Conservation (phyloP, 2,329 filamentous ascomycete species). For the Zarea fungicola region DNA sequence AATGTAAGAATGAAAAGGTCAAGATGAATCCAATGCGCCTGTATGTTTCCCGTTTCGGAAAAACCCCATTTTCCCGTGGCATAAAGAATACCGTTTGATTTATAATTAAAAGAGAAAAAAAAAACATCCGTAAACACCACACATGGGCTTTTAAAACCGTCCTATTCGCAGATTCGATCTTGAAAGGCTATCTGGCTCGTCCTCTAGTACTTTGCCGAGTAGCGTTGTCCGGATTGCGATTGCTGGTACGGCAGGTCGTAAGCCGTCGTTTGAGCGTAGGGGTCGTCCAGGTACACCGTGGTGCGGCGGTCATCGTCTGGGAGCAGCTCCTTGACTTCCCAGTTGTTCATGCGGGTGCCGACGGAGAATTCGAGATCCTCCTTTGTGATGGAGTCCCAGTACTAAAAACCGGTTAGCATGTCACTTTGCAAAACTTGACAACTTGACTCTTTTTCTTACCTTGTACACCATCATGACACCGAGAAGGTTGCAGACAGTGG, state of each 20-base stretch:
- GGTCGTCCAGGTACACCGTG: conserved; percentile 67
- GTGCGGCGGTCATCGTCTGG: conserved; percentile 72
- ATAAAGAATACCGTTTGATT: too few relatives aligned
- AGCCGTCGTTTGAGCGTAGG: conserved; percentile 51
- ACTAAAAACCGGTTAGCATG: conserved; percentile 47
- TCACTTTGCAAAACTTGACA: not conserved
- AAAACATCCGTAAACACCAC: not conserved
- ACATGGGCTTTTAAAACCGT: not conserved
- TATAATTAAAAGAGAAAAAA: not conserved
- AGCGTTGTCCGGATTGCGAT: conserved; percentile 36
- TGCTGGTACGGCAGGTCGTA: conserved; percentile 50
- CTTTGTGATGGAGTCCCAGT: conserved; percentile 98
- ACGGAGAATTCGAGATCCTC: conserved; percentile 98
- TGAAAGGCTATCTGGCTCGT: not conserved
- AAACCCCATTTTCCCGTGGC: too few relatives aligned
- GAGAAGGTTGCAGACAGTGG: conserved; percentile 86
- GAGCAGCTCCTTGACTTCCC: conserved; percentile 92
- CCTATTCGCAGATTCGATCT: conserved; percentile 10
- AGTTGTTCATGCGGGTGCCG: conserved; percentile 90
- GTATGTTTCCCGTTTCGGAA: too few relatives aligned
- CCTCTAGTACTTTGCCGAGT: conserved; percentile 42
- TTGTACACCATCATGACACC: conserved; percentile 99
- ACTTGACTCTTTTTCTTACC: conserved; percentile 40
- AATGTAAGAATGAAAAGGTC: too few relatives aligned
- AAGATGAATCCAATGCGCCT: too few relatives aligned